Evolutionary conservation across 441 rosid genomes (phyloP).

Genomic region (Corymbia calophylla): DNA sequence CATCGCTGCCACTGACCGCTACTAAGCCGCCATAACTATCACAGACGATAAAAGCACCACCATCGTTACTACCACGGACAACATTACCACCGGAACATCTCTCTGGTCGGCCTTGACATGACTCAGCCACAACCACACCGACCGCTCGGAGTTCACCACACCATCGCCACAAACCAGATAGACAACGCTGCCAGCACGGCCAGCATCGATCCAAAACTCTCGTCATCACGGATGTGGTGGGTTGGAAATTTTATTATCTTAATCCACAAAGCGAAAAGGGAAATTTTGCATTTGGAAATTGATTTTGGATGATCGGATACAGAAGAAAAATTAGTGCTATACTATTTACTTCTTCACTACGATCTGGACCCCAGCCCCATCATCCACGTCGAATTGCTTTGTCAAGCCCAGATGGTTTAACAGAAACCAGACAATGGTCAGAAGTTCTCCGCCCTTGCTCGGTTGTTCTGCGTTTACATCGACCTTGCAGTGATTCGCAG

Average conservation of each 20-base stretch:
- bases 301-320: background rate
- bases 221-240: too few species aligned
- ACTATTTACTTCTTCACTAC: background rate
- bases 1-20: too few species aligned
- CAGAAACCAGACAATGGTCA: background rate
- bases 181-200: too few species aligned
- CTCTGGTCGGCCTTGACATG: too few species aligned
- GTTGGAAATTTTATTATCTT: background rate
- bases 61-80: too few species aligned
- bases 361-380: background rate
- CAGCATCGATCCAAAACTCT: too few species aligned
- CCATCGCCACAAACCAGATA: too few species aligned
- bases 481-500: background rate
- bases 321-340: background rate
- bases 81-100: too few species aligned
- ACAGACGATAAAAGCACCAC: too few species aligned
- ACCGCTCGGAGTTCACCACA: too few species aligned
- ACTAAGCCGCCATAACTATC: too few species aligned
- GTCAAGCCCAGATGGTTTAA: background rate
- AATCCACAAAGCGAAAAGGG: accelerated
- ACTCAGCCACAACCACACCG: too few species aligned
- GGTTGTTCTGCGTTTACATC: background rate
- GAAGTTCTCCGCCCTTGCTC: background rate
- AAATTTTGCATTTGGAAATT: background rate
- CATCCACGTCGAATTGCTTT: background rate